Conservation (phyloP, 306 rosid genomes). For the Vigna trinervia region DNA sequence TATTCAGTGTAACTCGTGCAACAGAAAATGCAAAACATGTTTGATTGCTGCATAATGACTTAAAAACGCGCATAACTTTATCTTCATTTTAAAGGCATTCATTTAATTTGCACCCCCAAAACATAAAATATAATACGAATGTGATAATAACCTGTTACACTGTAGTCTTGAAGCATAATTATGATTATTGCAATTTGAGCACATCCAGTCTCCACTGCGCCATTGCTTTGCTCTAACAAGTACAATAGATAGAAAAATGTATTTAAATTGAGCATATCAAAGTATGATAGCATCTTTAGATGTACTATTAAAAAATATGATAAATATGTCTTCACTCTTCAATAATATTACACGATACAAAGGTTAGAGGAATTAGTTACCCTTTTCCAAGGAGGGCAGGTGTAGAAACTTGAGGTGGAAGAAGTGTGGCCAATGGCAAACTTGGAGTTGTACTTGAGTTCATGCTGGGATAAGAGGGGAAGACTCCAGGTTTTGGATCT, state of each 20-base stretch:
- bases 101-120: conserved; percentile 3
- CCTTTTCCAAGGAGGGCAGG: conserved; percentile 87
- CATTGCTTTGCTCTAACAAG: conserved; percentile 91
- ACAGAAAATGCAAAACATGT: conserved; percentile 13
- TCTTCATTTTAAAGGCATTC: background rate
- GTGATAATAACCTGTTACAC: conserved; percentile 79
- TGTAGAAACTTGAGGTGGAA: conserved; percentile 65
- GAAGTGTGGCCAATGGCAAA: conserved; percentile 60
- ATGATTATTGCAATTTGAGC: conserved; percentile 93
- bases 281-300: conserved; percentile 26
- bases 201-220: conserved; percentile 97
- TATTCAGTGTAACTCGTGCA: conserved; percentile 25
- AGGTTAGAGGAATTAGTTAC: conserved; percentile 55
- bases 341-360: background rate
- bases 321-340: background rate
- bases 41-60: conserved; percentile 22
- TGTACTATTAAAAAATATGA: background rate
- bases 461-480: conserved; percentile 50
- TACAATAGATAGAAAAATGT: conserved; percentile 31
- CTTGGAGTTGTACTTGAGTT: conserved; percentile 56
- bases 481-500: conserved; percentile 59
- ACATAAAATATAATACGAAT: conserved; percentile 16
- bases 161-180: conserved; percentile 92
- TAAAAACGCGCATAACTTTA: conserved; percentile 13
- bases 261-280: conserved; percentile 32